Base-by-base conservation (phyloP, 164 flowering plant genomes). In the Vitis cinerea region DNA sequence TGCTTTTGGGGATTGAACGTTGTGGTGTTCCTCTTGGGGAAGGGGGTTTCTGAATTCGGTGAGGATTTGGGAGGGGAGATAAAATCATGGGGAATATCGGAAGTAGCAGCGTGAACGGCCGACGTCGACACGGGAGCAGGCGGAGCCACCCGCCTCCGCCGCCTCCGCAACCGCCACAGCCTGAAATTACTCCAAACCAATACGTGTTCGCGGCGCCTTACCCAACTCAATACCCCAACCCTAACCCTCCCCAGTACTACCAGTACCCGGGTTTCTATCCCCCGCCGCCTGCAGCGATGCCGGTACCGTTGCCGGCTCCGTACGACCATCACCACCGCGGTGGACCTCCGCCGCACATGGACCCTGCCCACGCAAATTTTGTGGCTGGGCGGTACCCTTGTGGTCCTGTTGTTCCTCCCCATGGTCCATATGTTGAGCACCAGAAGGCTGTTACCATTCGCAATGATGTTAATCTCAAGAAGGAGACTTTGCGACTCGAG, bases 361-460 rank as follows among this genome's bases (percentile, higher is more conserved):
- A 67, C 59, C 81, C 81, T 23, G 73, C 49, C 3, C 83, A 74
- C 19, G 77, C 74, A 9, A 79, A 79, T 68, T 82, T 92, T 88
- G 84, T 62, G 11, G 85, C 83, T 50, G 86, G 86, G n/a, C 72
- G 90, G 64, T 84, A 84, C 77, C 88, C 92, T 0, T 85, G 76
- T 74, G 88, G 86, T 9, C 83, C 87, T 1, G 77, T 79, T 54
- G 71, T 81, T 69, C 78, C 78, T 29, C 72, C 84, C 3, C 83
- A 81, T 12, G 50, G 86, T 0, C 89, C 92, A 0, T 88, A 78
- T 63, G 91, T 93, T 30, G 99, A 95, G 83, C 97, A 95, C 69
- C 97, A 93, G 87, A 93, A 90, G 75, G 98, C 98, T 7, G 88
- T 90, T 12, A 93, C 97, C 2, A 93, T 95, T 14, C 74, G 92